These are phyloP conservation scores for Fusarium piperis DNA, from an alignment of 2,329 filamentous ascomycete species.

Conservation along the genomic window DNA sequence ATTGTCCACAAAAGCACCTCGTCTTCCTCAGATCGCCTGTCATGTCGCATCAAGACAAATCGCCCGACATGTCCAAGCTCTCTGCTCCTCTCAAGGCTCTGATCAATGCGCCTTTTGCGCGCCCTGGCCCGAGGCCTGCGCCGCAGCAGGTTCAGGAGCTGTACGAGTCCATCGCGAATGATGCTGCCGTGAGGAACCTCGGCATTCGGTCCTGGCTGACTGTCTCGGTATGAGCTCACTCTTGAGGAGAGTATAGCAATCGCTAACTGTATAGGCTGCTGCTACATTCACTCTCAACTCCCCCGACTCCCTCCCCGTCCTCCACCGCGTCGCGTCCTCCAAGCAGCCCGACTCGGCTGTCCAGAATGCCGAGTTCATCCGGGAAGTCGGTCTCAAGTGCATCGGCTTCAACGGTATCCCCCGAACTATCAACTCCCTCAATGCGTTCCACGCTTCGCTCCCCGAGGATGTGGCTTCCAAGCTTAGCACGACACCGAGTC, in stretches of 20 bases:
- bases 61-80: constrained; percentile 73
- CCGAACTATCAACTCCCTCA: constrained; percentile 83
- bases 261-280: constrained; percentile 66
- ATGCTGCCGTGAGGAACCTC: constrained; percentile 70
- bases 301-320: constrained; percentile 74
- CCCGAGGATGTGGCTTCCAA: constrained; percentile 62
- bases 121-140: constrained; percentile 72
- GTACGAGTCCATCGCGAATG: constrained; percentile 70
- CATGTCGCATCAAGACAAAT: constrained; percentile 32
- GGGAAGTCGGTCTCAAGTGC: constrained; percentile 79
- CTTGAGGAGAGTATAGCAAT: background rate
- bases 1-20: constrained; percentile 21
- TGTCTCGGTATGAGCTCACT: constrained; percentile 62
- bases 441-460: constrained; percentile 73
- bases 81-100: constrained; percentile 76
- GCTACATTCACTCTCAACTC: constrained; percentile 90
- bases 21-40: constrained; percentile 14
- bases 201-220: constrained; percentile 73
- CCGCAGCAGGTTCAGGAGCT: constrained; percentile 70
- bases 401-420: constrained; percentile 86
- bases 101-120: constrained; percentile 75
- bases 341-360: constrained; percentile 43
- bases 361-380: constrained; percentile 74
- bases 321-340: constrained; percentile 63
- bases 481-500: constrained; percentile 67